phyloP scores from a whole-genome alignment of 2,329 filamentous ascomycete species.

The Fusarium tricinctum region DNA sequence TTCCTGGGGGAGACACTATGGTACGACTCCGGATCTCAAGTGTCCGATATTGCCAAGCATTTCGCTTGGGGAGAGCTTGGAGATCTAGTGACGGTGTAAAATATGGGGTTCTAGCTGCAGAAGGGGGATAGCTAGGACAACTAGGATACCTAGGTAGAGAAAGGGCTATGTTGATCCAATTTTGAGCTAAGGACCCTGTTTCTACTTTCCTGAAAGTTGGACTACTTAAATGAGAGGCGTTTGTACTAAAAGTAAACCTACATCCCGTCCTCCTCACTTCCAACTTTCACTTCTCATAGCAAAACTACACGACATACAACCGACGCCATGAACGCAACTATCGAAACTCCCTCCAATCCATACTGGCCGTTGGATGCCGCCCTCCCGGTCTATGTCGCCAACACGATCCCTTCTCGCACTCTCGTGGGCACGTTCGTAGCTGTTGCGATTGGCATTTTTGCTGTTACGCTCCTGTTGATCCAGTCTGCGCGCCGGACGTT shows the following conservation, averaged over 20 bases:
- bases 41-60: conserved; percentile 37
- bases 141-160: not conserved
- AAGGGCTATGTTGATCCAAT: not conserved
- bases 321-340: conserved; percentile 20
- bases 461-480: conserved; percentile 66
- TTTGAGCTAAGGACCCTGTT: not conserved
- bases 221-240: conserved; percentile 1
- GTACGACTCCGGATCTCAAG: conserved; percentile 42
- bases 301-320: conserved; percentile 32
- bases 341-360: conserved; percentile 64
- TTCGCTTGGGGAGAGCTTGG: conserved; percentile 3
- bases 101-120: conserved; percentile 1
- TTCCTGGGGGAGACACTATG: conserved; percentile 12
- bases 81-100: not conserved
- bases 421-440: conserved; percentile 72
- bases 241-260: not conserved
- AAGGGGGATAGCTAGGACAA: not conserved
- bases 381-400: conserved; percentile 75
- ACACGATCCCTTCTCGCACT: conserved; percentile 70
- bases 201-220: not conserved
- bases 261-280: not conserved
- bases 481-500: conserved; percentile 67
- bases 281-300: not conserved
- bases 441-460: conserved; percentile 70
- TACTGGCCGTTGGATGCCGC: conserved; percentile 77